phyloP scores from a whole-genome alignment of 1,139 yeast species.

The Yamadazyma taylorii region DNA sequence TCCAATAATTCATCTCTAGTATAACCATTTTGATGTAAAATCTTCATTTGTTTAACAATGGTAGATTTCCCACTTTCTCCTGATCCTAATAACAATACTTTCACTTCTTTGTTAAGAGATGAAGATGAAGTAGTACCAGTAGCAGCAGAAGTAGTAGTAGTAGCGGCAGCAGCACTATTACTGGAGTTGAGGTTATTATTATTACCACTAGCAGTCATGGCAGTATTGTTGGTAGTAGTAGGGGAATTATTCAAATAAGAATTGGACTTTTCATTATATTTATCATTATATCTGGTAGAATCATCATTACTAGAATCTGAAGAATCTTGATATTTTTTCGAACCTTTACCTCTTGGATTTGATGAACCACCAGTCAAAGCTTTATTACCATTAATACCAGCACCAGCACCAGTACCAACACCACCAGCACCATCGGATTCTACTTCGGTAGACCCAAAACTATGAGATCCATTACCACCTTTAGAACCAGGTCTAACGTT shows the following conservation, averaged over 20 bases:
- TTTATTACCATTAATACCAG: not conserved
- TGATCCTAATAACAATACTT: slow-evolving; percentile 68
- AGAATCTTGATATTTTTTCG: slow-evolving; percentile 14
- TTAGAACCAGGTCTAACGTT: too few relatives aligned
- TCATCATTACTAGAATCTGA: slow-evolving; percentile 23
- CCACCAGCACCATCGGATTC: too few relatives aligned
- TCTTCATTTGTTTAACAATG: slow-evolving; percentile 72
- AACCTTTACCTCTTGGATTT: not conserved
- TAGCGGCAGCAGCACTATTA: not conserved
- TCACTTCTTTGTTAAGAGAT: slow-evolving; percentile 44
- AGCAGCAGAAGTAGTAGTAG: slow-evolving; percentile 4
- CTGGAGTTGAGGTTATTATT: not conserved
- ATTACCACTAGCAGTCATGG: not conserved
- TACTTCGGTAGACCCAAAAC: too few relatives aligned
- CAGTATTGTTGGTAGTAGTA: not conserved
- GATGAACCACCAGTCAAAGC: not conserved
- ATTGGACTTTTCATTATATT: slow-evolving; percentile 10
- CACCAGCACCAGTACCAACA: too few relatives aligned
- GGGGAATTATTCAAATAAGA: not conserved
- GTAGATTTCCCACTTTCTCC: slow-evolving; percentile 84
- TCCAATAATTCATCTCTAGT: slow-evolving; percentile 61
- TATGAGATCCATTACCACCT: too few relatives aligned
- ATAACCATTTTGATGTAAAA: slow-evolving; percentile 71
- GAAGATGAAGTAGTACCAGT: slow-evolving; percentile 5
- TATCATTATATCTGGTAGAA: slow-evolving; percentile 12